These are phyloP conservation scores for Phytophthora melonis DNA, from an alignment of 352 stramenopile species.

Conservation along the genomic window DNA sequence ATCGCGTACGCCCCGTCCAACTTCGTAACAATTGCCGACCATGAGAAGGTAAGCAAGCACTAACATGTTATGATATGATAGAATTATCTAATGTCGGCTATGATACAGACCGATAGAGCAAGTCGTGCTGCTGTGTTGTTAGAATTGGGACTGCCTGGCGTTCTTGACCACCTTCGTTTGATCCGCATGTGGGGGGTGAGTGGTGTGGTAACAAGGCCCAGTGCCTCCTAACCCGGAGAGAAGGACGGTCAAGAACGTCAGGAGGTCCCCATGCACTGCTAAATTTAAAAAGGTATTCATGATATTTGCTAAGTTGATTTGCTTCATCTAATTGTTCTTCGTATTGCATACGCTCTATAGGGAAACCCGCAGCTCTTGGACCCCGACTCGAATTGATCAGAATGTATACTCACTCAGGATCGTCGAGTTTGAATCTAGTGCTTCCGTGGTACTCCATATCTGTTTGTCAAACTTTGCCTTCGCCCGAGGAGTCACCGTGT, in stretches of 20 bases:
- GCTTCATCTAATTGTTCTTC: conserved; percentile 17
- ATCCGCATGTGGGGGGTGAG: conserved; percentile 23
- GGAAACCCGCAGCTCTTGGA: conserved; percentile 17
- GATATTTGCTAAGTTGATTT: conserved; percentile 11
- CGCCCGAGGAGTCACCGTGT: not conserved
- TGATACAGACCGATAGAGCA: not conserved
- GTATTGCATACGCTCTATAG: conserved; percentile 28
- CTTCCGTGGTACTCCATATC: not conserved
- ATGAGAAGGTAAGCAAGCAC: not conserved
- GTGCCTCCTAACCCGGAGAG: conserved; percentile 25
- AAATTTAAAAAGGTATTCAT: conserved; percentile 12
- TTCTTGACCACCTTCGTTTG: conserved; percentile 8
- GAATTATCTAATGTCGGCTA: not conserved
- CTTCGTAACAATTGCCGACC: not conserved
- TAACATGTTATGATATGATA: not conserved
- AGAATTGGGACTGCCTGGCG: not conserved
- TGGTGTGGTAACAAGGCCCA: conserved; percentile 25
- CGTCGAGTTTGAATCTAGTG: not conserved
- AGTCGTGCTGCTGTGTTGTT: not conserved
- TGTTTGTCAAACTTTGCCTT: not conserved
- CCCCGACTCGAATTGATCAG: conserved; percentile 16
- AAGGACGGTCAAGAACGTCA: not conserved
- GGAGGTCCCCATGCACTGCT: not conserved
- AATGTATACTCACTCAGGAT: conserved; percentile 19
- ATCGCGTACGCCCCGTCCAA: not conserved